Conservation (phyloP, 306 rosid species). For the Sicyos edulis region DNA sequence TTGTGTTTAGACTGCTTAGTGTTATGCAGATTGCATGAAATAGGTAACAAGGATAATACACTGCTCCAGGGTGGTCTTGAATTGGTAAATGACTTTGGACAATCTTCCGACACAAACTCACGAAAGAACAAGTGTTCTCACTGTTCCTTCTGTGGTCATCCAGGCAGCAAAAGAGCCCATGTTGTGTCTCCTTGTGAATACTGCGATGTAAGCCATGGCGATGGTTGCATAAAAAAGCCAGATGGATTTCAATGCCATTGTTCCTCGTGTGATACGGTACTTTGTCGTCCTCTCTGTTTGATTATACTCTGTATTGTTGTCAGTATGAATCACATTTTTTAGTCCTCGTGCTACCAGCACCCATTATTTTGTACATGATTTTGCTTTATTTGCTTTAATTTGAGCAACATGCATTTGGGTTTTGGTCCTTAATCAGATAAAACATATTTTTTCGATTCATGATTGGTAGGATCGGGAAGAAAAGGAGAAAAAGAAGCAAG, state of each 20-base stretch:
- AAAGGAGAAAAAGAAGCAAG: conserved; percentile 47
- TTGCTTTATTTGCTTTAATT: background rate
- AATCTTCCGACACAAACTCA: conserved; percentile 34
- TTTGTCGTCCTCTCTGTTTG: conserved; percentile 7
- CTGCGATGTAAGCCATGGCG: conserved; percentile 37
- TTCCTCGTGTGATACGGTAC: conserved; percentile 59
- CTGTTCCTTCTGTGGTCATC: conserved; percentile 93
- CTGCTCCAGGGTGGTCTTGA: conserved; percentile 31
- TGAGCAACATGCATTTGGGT: background rate
- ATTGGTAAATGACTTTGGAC: conserved; percentile 29
- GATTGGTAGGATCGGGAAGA: conserved; percentile 58
- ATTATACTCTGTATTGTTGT: conserved; percentile 12
- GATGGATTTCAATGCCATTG: conserved; percentile 77
- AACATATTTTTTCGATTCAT: conserved; percentile 19
- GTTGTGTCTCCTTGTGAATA: conserved; percentile 48
- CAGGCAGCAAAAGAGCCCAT: conserved; percentile 70
- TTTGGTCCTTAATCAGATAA: conserved; percentile 2
- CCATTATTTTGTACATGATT: background rate
- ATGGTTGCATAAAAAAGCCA: conserved; percentile 62
- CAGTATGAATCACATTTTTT: background rate
- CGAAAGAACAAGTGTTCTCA: conserved; percentile 49
- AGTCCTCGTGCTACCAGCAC: background rate
- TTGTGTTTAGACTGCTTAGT: conserved; percentile 20
- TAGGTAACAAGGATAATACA: conserved; percentile 49
- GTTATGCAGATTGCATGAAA: conserved; percentile 56